Evolutionary conservation across 805 yeast genomes (phyloP), one percentile per base, ranked within the genome.

Genomic region (Kluyveromyces dobzhanskii): DNA sequence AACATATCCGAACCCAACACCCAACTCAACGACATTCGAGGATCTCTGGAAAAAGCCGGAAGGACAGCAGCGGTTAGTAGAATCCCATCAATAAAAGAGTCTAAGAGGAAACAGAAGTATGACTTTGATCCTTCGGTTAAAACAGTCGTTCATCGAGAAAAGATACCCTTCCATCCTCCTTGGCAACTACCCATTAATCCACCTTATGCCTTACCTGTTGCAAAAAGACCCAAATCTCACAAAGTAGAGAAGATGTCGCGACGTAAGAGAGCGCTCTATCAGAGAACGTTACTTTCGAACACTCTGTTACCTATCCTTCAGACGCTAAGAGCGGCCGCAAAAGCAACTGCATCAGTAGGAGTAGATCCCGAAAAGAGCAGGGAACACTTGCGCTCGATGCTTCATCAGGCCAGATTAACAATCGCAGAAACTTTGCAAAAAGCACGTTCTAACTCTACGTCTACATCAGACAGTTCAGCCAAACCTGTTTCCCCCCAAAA

Each of bases 241-340:
- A 35, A 35, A 10, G 26, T 16, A 33, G 21, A 37, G 27, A 30
- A 25, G 33, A 32, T 34, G 37, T 34, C 37, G 5, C 36, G 29
- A n/a, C 32, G 36, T 28, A 33, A 37, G 30, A 13, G 26, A 24
- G 44, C 48, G 8, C 24, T 44, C 4, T 33, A 38, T 25, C 43
- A 25, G 35, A 23, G 42, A 14, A 35, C 26, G 24, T 16, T 56
- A 17, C 40, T 59, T 21, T 58, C 62, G 3, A 46, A 49, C 2
- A 48, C 58, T 12, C 40, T 59, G 24, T 43, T 50, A 19, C 61
- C 63, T 3, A 51, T 59, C 7, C 51, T 58, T 11, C 57, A 54
- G 10, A 57, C 63, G 4, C 40, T 59, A 23, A 56, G 58, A 32
- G 53, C 58, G 9, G 64, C 64, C 4, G 63, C 64, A 3, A 56